A percentile compares a stretch with the other conserved stretches of the same genome.
Evolutionary conservation across 1,284 basidiomycete genomes (phyloP).

Genomic region (Fomitopsis palustris): DNA sequence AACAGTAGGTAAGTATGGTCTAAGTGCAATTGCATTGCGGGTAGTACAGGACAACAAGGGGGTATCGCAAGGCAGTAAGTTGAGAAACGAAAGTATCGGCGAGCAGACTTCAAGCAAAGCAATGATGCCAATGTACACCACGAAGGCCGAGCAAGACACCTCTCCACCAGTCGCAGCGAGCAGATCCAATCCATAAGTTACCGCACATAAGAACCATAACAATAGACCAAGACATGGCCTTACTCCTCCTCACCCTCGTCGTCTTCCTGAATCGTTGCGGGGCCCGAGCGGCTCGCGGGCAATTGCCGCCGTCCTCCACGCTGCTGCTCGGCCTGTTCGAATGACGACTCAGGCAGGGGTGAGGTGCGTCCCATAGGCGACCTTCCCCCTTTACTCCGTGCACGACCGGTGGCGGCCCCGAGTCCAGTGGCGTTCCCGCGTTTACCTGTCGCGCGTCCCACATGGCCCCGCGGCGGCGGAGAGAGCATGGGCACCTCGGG

Average conservation of each 20-base stretch:
- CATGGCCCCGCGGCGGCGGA: slow-evolving; percentile 16
- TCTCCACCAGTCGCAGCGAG: background rate
- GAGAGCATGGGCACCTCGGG: slow-evolving; percentile 20
- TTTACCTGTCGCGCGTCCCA: slow-evolving; percentile 7
- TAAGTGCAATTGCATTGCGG: background rate
- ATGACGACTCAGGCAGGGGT: slow-evolving; percentile 51
- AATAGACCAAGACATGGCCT: background rate
- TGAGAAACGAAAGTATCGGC: too few relatives aligned
- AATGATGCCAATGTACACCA: background rate
- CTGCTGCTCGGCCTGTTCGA: slow-evolving; percentile 44
- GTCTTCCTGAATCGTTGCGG: slow-evolving; percentile 71
- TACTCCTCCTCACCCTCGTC: slow-evolving; percentile 70
- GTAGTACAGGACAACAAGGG: background rate
- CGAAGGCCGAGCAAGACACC: background rate
- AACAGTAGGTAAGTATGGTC: background rate
- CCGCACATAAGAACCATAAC: slow-evolving; percentile 1
- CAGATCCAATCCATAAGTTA: background rate
- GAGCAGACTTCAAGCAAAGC: too few relatives aligned
- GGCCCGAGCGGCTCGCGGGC: slow-evolving; percentile 56
- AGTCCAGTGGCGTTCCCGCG: slow-evolving; percentile 24
- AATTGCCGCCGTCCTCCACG: slow-evolving; percentile 55
- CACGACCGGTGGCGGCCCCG: slow-evolving; percentile 15
- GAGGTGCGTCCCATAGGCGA: slow-evolving; percentile 56
- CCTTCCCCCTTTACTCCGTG: slow-evolving; percentile 43
- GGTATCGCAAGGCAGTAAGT: background rate